These are phyloP conservation scores for Puccinia polysora DNA, from an alignment of 1,284 basidiomycete species.

Conservation along the genomic window DNA sequence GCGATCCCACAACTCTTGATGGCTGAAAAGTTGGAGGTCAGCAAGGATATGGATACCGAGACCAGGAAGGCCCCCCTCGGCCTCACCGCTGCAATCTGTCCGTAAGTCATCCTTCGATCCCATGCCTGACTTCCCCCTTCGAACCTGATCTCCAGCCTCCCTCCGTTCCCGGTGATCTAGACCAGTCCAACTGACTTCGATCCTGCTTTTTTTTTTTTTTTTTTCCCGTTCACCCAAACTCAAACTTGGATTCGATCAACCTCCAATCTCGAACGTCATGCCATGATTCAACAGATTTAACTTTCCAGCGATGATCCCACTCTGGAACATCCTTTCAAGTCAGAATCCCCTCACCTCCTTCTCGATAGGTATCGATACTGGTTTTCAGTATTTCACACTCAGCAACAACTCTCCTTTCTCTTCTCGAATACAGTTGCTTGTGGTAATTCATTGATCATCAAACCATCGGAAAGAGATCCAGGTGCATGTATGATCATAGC, in stretches of 20 bases:
- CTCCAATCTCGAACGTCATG: neutral
- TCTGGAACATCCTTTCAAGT: constrained; percentile 79
- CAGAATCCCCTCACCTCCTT: constrained; percentile 46
- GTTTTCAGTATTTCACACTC: neutral
- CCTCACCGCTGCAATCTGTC: constrained; percentile 64
- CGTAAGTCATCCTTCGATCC: constrained; percentile 78
- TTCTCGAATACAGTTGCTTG: constrained; percentile 63
- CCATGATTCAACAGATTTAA: constrained; percentile 45
- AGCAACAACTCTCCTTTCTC: neutral
- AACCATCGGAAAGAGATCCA: constrained; percentile 93
- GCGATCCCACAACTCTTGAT: constrained; percentile 77
- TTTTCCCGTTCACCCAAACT: too few species aligned
- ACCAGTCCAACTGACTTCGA: neutral
- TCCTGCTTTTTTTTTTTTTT: neutral
- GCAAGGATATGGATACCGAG: constrained; percentile 95
- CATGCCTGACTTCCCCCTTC: constrained; percentile 60
- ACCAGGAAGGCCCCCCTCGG: constrained; percentile 62
- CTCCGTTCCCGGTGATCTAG: neutral
- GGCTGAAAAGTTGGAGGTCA: constrained; percentile 87
- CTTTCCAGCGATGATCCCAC: constrained; percentile 76
- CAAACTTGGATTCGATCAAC: neutral
- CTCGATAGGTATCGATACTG: too few species aligned
- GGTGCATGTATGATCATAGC: constrained; percentile 97
- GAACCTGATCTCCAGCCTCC: constrained; percentile 6
- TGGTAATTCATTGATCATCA: constrained; percentile 89